Base-by-base conservation (phyloP, 2,329 filamentous ascomycete species). In the Fusarium buxicola region DNA sequence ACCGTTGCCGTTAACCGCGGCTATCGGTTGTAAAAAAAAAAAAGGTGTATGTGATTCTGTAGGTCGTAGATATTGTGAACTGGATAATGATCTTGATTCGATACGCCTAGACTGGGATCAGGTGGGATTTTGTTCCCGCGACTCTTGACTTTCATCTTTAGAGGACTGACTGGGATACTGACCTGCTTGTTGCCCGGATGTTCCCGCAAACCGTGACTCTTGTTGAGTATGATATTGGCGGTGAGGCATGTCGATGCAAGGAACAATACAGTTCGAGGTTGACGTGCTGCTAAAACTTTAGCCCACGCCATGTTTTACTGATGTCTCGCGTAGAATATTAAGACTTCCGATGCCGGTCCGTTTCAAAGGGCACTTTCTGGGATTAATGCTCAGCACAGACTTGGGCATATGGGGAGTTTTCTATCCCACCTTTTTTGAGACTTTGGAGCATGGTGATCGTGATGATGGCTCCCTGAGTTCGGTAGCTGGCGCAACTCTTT, bases 51-150 rank as follows among this genome's bases (percentile, higher is more conserved):
- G 61, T 64, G n/a, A n/a, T n/a, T n/a, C n/a, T 61, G 62, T 63
- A 65, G 61, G 43, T 31, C 48, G 61, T 32, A 61, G 52, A 41
- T 59, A 55, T 65, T 62, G 57, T 49, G 43, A 62, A 46, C 39
- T 36, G 18, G 25, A 15, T 27, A 16, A 31, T 38, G 32, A 41
- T 47, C 36, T 51, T 43, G 52, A 55, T 63, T 55, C 32, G 58
- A 46, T 41, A 46, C 18, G 15, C 32, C 12, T 13, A 10, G 27
- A 16, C 16, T 28, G 11, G 25, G 45, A 38, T 54, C 18, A 38
- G 53, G 34, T 13, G 50, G 51, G 41, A 32, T 28, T 16, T 39
- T 48, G 27, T 35, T 31, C 46, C 46, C 24, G 27, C n/a, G 31
- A 30, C 18, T 40, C 21, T 40, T 25, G 8, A 28, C 38, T 30